phyloP scores from a whole-genome alignment of 176 grass and related monocot genomes.

The Coix lacrymajobi region DNA sequence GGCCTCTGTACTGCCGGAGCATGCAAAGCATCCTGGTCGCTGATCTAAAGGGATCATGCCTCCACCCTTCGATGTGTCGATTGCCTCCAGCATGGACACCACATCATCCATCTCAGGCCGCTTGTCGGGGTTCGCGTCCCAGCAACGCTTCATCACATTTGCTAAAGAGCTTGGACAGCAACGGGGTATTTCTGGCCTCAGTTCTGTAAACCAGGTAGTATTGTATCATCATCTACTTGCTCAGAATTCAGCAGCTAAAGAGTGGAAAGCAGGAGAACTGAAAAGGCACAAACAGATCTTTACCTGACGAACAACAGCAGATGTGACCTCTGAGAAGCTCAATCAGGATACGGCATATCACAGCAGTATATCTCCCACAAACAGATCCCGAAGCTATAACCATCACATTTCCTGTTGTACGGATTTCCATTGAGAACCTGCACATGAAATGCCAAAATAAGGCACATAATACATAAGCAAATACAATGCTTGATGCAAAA shows the following conservation, averaged over 20 bases:
- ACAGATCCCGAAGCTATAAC: slow-evolving; percentile 93
- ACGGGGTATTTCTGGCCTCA: slow-evolving; percentile 93
- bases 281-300: neutral
- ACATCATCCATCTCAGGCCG: slow-evolving; percentile 82
- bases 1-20: slow-evolving; percentile 55
- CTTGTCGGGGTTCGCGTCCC: slow-evolving; percentile 85
- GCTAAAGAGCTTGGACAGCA: slow-evolving; percentile 82
- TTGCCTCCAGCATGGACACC: slow-evolving; percentile 77
- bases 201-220: slow-evolving; percentile 35
- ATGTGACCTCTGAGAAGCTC: slow-evolving; percentile 87
- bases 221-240: neutral
- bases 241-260: neutral
- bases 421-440: slow-evolving; percentile 96
- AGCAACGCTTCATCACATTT: slow-evolving; percentile 87
- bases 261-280: neutral
- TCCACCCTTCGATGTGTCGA: slow-evolving; percentile 86
- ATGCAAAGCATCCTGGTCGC: slow-evolving; percentile 59
- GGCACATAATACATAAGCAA: neutral
- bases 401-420: slow-evolving; percentile 97
- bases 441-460: slow-evolving; percentile 9
- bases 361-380: slow-evolving; percentile 96
- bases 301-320: slow-evolving; percentile 96
- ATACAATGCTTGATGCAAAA: neutral
- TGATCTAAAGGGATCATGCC: slow-evolving; percentile 86
- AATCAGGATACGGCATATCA: slow-evolving; percentile 97